Evolutionary conservation across 192 early-diverging fungal genomes (phyloP).

Genomic region (Podila epigama): DNA sequence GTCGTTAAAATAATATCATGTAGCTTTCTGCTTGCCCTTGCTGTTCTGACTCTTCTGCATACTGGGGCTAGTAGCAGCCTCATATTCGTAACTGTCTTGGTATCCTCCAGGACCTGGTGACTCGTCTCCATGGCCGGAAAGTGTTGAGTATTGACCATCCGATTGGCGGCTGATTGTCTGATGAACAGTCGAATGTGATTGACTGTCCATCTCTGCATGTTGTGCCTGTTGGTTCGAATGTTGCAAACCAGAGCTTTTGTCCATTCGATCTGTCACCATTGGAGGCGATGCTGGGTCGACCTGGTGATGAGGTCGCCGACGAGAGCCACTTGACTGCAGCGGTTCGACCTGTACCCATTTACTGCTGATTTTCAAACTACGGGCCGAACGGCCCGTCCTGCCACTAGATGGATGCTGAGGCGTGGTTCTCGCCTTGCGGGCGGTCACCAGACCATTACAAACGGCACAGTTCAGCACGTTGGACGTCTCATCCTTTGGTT

Average conservation of each 20-base stretch:
- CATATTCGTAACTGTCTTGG: constrained; percentile 40
- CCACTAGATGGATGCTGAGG: constrained; percentile 6
- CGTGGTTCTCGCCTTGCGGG: constrained; percentile 3
- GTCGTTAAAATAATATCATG: not conserved
- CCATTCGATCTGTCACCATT: not conserved
- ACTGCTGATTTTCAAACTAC: constrained; percentile 1
- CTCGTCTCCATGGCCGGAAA: not conserved
- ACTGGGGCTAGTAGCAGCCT: constrained; percentile 43
- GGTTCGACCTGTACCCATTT: not conserved
- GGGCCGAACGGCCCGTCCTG: not conserved
- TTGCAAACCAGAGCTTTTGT: too few species aligned
- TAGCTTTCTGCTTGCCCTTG: constrained; percentile 30
- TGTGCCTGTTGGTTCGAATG: not conserved
- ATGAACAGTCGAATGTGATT: not conserved
- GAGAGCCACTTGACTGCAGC: not conserved
- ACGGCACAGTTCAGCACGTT: constrained; percentile 24
- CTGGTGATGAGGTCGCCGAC: not conserved
- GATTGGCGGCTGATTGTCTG: not conserved
- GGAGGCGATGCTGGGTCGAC: not conserved
- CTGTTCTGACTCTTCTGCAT: constrained; percentile 13
- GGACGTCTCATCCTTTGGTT: not conserved
- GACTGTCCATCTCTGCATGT: not conserved
- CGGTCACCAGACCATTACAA: constrained; percentile 28
- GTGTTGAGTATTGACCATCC: not conserved
- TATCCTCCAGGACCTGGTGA: constrained; percentile 24